Evolutionary conservation across 768 basidiomycete species (phyloP).

Genomic region (Boletus barrowsii): DNA sequence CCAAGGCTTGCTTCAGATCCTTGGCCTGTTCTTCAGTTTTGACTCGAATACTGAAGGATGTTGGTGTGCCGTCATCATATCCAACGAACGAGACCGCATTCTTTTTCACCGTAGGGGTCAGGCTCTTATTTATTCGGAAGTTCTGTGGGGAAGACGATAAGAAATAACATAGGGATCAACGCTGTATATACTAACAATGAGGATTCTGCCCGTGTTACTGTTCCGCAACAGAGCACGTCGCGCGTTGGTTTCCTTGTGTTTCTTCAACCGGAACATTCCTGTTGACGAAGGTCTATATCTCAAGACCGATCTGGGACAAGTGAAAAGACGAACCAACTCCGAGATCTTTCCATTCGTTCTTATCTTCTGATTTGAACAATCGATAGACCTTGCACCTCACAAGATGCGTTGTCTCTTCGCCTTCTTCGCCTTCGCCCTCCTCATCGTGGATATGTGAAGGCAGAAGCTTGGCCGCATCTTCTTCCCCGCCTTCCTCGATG

Average conservation of each 20-base stretch:
- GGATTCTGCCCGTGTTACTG: slow-evolving; percentile 70
- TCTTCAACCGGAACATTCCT: slow-evolving; percentile 74
- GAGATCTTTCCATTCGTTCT: slow-evolving; percentile 57
- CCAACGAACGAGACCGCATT: slow-evolving; percentile 65
- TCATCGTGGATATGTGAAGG: slow-evolving; percentile 47
- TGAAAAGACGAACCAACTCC: slow-evolving; percentile 56
- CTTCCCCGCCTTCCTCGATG: slow-evolving; percentile 29
- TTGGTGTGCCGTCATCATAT: slow-evolving; percentile 54
- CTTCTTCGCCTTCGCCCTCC: slow-evolving; percentile 80
- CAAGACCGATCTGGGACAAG: not conserved
- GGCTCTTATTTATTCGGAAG: slow-evolving; percentile 60
- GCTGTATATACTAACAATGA: slow-evolving; percentile 53
- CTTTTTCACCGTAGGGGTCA: slow-evolving; percentile 52
- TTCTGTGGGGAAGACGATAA: slow-evolving; percentile 47
- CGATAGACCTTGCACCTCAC: slow-evolving; percentile 62
- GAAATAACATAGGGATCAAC: not conserved
- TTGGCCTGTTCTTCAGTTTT: slow-evolving; percentile 57
- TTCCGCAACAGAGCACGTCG: slow-evolving; percentile 70
- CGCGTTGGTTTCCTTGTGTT: slow-evolving; percentile 57
- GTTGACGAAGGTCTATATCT: not conserved
- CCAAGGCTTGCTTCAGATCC: slow-evolving; percentile 56
- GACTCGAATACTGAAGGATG: slow-evolving; percentile 60
- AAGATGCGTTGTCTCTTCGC: slow-evolving; percentile 63
- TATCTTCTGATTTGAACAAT: slow-evolving; percentile 49
- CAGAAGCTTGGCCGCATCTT: slow-evolving; percentile 23